These are phyloP conservation scores for Skeletonema grethae DNA, from an alignment of 108 stramenopile genomes.

Conservation along the genomic window DNA sequence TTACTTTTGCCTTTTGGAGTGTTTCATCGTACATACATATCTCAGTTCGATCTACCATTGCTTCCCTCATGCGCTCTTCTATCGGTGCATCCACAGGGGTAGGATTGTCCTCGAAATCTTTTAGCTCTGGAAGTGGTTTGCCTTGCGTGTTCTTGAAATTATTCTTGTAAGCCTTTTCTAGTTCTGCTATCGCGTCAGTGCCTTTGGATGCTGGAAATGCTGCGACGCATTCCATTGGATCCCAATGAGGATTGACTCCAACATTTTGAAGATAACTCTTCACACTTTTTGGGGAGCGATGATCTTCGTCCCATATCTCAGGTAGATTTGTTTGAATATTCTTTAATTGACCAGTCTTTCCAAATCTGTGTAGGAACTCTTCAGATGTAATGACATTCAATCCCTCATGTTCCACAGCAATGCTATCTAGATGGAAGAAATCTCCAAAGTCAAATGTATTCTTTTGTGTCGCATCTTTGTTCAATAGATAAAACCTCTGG, in stretches of 20 bases:
- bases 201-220: slow-evolving; percentile 65
- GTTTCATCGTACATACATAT: slow-evolving; percentile 75
- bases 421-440: slow-evolving; percentile 81
- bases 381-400: slow-evolving; percentile 84
- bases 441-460: slow-evolving; percentile 72
- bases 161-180: slow-evolving; percentile 44
- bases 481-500: slow-evolving; percentile 59
- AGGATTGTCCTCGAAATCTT: slow-evolving; percentile 53
- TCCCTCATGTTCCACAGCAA: slow-evolving; percentile 74
- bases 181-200: slow-evolving; percentile 48
- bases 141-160: slow-evolving; percentile 29
- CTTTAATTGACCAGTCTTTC: slow-evolving; percentile 48
- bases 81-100: slow-evolving; percentile 58
- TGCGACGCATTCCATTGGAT: slow-evolving; percentile 71
- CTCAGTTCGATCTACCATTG: slow-evolving; percentile 60
- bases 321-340: slow-evolving; percentile 27
- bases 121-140: slow-evolving; percentile 27
- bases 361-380: slow-evolving; percentile 81
- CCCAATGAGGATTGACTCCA: slow-evolving; percentile 65
- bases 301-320: slow-evolving; percentile 39
- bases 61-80: slow-evolving; percentile 69
- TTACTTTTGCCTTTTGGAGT: slow-evolving; percentile 60
- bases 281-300: slow-evolving; percentile 3
- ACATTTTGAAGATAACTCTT: slow-evolving; percentile 51
- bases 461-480: slow-evolving; percentile 51